Evolutionary conservation across 306 rosid genomes (phyloP).

Genomic region (Hippophae tibetana): DNA sequence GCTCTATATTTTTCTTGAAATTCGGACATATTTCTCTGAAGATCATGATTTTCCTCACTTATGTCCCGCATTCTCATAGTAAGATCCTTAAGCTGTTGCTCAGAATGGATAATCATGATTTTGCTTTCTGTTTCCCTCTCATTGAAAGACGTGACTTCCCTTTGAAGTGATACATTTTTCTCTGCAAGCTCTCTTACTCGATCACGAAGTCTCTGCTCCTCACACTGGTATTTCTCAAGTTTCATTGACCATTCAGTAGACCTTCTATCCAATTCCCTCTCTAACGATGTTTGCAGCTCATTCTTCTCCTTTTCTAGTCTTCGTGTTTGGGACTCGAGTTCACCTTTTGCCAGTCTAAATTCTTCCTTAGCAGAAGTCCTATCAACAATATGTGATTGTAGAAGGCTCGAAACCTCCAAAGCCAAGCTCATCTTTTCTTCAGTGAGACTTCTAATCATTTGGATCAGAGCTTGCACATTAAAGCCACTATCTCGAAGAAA

Average conservation of each 20-base stretch:
- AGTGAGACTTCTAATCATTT: constrained; percentile 44
- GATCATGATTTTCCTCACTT: constrained; percentile 44
- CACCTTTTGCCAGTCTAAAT: constrained; percentile 43
- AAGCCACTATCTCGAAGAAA: constrained; percentile 46
- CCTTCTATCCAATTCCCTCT: constrained; percentile 90
- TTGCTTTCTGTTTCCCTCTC: constrained; percentile 63
- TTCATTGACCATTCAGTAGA: constrained; percentile 87
- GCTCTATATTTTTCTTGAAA: constrained; percentile 51
- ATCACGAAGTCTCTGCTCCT: constrained; percentile 88
- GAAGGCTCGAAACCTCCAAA: constrained; percentile 61
- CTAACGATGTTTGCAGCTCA: constrained; percentile 77
- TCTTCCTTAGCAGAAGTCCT: constrained; percentile 62
- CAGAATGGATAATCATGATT: constrained; percentile 37
- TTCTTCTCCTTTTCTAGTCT: constrained; percentile 81
- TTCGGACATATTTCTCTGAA: constrained; percentile 45
- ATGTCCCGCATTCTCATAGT: constrained; percentile 40
- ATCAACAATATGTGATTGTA: constrained; percentile 66
- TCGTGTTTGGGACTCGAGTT: constrained; percentile 42
- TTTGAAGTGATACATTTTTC: constrained; percentile 89
- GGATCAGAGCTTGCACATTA: constrained; percentile 54
- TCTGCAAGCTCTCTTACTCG: constrained; percentile 98
- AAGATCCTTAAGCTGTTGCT: constrained; percentile 51
- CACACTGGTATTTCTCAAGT: constrained; percentile 79
- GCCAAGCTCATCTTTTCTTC: constrained; percentile 71
- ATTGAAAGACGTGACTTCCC: constrained; percentile 65